Evolutionary conservation across 176 grass and related monocot genomes (phyloP).

Genomic region (Cymbopogon citratus): DNA sequence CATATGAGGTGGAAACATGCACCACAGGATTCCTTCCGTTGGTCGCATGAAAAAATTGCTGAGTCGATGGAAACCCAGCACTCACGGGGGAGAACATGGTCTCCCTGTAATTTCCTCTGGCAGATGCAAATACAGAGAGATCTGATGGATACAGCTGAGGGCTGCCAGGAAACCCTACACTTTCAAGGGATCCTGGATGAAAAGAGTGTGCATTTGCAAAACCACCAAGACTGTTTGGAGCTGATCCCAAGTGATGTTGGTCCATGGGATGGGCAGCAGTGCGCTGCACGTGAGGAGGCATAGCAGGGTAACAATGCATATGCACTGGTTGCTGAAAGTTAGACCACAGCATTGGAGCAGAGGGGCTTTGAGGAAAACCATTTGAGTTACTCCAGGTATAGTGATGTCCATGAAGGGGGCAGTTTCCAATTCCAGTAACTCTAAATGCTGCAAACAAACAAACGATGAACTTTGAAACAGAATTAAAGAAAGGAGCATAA

Average conservation of each 20-base stretch:
- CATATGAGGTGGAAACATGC: constrained; percentile 53
- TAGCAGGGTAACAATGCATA: constrained; percentile 41
- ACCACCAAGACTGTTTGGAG: constrained; percentile 34
- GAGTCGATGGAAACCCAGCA: constrained; percentile 51
- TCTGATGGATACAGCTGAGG: constrained; percentile 53
- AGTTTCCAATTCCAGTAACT: constrained; percentile 48
- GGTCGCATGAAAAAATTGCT: constrained; percentile 35
- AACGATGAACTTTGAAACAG: background rate
- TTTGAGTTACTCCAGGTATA: constrained; percentile 50
- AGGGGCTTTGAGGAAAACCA: constrained; percentile 41
- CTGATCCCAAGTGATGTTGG: constrained; percentile 59
- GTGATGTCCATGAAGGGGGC: constrained; percentile 40
- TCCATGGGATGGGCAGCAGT: constrained; percentile 41
- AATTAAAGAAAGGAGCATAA: background rate
- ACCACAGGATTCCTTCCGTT: constrained; percentile 42
- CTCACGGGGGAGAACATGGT: constrained; percentile 37
- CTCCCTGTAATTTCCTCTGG: constrained; percentile 44
- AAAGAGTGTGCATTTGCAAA: constrained; percentile 30
- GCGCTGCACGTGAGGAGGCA: constrained; percentile 42
- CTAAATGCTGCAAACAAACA: constrained; percentile 36
- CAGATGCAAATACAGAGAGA: constrained; percentile 38
- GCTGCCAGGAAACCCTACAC: constrained; percentile 38
- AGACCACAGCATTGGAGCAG: constrained; percentile 46
- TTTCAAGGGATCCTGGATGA: constrained; percentile 57
- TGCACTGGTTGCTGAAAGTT: constrained; percentile 49